These are phyloP conservation scores for Exophiala calicioides DNA, from an alignment of 2,329 filamentous ascomycete species.

Conservation along the genomic window DNA sequence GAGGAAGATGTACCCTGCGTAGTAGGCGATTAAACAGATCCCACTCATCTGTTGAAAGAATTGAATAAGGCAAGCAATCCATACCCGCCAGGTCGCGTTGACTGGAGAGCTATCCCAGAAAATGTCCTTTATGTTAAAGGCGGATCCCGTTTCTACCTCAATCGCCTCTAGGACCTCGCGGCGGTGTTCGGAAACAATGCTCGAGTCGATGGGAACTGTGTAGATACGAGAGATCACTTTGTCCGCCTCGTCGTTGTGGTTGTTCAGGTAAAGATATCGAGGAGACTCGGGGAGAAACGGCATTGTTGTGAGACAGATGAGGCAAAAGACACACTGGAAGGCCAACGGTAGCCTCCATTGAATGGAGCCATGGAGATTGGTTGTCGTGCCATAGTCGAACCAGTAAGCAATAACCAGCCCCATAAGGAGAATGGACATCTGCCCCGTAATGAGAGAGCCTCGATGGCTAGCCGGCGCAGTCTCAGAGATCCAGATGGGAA, in stretches of 20 bases:
- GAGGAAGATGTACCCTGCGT: constrained; percentile 26
- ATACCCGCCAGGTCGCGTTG: constrained; percentile 12
- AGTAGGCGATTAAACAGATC: constrained; percentile 10
- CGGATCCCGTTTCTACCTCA: constrained; percentile 1
- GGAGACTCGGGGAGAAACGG: constrained; percentile 41
- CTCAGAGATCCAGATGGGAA: constrained; percentile 27
- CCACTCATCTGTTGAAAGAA: constrained; percentile 15
- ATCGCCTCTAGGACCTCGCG: background rate
- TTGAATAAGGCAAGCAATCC: constrained; percentile 9
- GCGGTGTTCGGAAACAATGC: constrained; percentile 1
- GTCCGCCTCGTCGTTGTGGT: constrained; percentile 9
- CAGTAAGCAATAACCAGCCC: constrained; percentile 34
- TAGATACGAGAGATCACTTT: constrained; percentile 5
- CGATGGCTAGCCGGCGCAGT: constrained; percentile 3
- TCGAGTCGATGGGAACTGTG: constrained; percentile 2
- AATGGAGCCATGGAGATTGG: constrained; percentile 7
- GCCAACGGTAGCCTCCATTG: constrained; percentile 48
- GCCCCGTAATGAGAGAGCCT: constrained; percentile 9
- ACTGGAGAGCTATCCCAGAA: constrained; percentile 7
- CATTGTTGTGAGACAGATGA: constrained; percentile 39
- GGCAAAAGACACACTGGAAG: constrained; percentile 47
- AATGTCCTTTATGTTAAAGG: constrained; percentile 1
- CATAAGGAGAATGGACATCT: constrained; percentile 16
- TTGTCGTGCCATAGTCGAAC: constrained; percentile 32
- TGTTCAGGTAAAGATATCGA: constrained; percentile 20